phyloP scores from a whole-genome alignment of 257 asterid species.

The Ligustrum vulgare region DNA sequence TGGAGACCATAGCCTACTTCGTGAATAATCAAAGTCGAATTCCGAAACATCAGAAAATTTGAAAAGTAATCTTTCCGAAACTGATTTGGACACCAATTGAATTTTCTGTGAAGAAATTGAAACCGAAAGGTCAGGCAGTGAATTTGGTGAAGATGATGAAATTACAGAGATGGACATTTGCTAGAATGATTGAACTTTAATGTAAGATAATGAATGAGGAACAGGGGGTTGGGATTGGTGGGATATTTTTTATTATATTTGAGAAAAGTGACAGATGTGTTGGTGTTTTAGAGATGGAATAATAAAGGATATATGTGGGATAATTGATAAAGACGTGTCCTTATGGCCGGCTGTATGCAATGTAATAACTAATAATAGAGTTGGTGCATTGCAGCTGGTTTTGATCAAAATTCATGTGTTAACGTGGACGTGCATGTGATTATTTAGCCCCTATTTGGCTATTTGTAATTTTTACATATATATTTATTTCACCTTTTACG shows the following conservation, averaged over 20 bases:
- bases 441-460: too few relatives aligned
- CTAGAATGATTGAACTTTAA: too few relatives aligned
- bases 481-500: too few relatives aligned
- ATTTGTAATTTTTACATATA: too few relatives aligned
- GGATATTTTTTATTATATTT: conserved; percentile 19
- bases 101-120: conserved; percentile 31
- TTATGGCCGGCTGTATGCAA: too few relatives aligned
- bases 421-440: too few relatives aligned
- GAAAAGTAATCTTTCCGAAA: conserved; percentile 58
- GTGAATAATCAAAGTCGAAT: conserved; percentile 62
- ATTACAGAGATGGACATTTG: conserved; percentile 52
- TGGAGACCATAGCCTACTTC: conserved; percentile 86
- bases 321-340: conserved; percentile 48
- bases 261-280: conserved; percentile 14
- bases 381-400: too few relatives aligned
- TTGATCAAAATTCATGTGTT: too few relatives aligned
- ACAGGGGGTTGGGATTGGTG: conserved; percentile 26
- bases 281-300: background rate
- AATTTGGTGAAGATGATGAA: conserved; percentile 37
- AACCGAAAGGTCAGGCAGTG: background rate
- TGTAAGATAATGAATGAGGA: background rate
- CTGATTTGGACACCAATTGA: conserved; percentile 71
- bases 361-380: too few relatives aligned
- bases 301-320: too few relatives aligned
- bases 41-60: conserved; percentile 73